phyloP scores from a whole-genome alignment of 2,329 filamentous ascomycete species.

The Cercospora nicotianae region DNA sequence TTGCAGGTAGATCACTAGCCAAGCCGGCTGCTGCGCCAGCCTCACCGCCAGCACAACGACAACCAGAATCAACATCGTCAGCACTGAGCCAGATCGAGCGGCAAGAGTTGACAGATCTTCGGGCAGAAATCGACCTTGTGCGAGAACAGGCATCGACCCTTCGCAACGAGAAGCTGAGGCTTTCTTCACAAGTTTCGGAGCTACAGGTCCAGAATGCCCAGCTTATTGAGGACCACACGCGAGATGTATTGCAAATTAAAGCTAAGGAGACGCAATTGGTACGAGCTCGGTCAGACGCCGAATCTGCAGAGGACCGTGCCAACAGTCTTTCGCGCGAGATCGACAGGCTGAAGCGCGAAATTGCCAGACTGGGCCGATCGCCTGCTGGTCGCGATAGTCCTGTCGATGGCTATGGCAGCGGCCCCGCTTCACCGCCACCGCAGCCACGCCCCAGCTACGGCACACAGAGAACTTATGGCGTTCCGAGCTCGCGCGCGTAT shows the following conservation, averaged over 20 bases:
- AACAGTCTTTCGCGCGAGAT: conserved; percentile 84
- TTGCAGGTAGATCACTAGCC: conserved; percentile 80
- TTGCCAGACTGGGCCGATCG: conserved; percentile 55
- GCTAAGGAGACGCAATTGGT: conserved; percentile 98
- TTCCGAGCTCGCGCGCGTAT: conserved; percentile 25
- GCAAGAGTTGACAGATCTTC: conserved; percentile 88
- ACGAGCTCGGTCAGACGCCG: conserved; percentile 83
- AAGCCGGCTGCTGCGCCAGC: conserved; percentile 59
- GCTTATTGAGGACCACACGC: conserved; percentile 93
- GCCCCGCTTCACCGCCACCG: conserved; percentile 18
- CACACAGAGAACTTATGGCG: conserved; percentile 26
- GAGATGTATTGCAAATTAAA: conserved; percentile 93
- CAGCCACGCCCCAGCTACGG: conserved; percentile 26
- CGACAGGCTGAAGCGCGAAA: conserved; percentile 87
- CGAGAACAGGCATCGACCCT: conserved; percentile 75
- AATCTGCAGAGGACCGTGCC: conserved; percentile 82
- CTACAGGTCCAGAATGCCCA: conserved; percentile 96
- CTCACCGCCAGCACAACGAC: conserved; percentile 60
- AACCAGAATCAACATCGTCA: conserved; percentile 49
- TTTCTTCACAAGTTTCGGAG: conserved; percentile 86
- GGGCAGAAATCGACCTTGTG: conserved; percentile 77
- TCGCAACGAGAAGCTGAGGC: conserved; percentile 75
- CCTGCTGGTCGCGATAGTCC: conserved; percentile 45
- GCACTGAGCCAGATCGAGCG: conserved; percentile 77
- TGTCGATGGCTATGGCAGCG: conserved; percentile 26